phyloP scores from a whole-genome alignment of 371 early-diverging fungal genomes.

The Mortierella sp. region DNA sequence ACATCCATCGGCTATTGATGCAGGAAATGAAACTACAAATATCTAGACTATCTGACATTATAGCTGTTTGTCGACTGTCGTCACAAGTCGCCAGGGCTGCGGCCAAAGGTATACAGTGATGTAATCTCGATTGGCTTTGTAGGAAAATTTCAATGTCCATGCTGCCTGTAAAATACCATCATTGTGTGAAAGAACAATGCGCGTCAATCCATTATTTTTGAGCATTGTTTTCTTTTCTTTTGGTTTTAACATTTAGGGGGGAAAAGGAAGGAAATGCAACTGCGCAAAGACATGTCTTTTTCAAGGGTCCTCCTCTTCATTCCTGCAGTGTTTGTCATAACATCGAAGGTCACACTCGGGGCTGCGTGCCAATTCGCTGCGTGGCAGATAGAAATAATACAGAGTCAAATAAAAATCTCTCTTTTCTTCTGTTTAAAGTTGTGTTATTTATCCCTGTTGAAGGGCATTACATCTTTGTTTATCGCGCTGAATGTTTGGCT shows the following conservation, averaged over 20 bases:
- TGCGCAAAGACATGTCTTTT: constrained; percentile 1
- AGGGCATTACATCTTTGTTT: background rate
- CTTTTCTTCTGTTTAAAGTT: background rate
- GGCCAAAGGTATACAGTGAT: no score
- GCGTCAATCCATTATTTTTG: background rate
- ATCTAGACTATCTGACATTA: no score
- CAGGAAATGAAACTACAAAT: no score
- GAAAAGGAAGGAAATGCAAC: background rate
- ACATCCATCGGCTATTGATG: no score
- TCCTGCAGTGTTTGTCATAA: background rate
- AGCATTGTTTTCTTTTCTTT: background rate
- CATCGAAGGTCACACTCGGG: background rate
- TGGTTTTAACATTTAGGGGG: background rate
- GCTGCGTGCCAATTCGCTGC: background rate
- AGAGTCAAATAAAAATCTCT: background rate
- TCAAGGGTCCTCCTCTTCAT: constrained; percentile 4
- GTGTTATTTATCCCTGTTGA: background rate
- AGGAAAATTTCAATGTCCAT: background rate
- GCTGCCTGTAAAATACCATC: background rate
- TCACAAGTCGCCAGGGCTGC: no score
- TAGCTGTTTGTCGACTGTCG: no score
- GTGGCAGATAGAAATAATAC: background rate
- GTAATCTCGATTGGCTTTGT: background rate
- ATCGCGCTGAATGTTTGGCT: background rate
- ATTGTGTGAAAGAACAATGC: background rate